Evolutionary conservation across 257 asterid genomes (phyloP), one percentile per base, ranked within the genome.

Genomic region (Ophiorrhiza pumila): DNA sequence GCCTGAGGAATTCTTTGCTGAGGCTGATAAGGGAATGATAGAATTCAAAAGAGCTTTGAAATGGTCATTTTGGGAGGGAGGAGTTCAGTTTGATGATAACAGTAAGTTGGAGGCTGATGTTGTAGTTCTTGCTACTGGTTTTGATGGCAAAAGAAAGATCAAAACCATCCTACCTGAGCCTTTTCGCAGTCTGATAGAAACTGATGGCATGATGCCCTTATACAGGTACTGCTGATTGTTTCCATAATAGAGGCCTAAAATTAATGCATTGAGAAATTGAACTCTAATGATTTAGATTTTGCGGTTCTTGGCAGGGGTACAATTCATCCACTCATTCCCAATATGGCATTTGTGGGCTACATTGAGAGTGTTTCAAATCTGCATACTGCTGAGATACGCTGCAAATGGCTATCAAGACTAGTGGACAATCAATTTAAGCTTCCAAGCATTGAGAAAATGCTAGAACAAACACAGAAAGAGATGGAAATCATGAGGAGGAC

Each of bases 351-450:
- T 43, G 91, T 93, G 46, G 98, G 98, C 0, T 91, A 84, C 72
- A 80, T 93, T 2, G 98, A 93, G 88, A 93, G 97, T 20, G 97
- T 93, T 11, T 88, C 98, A 1, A 93, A 93, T 75, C 87, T 93
- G 7, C 98, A 93, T 47, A 87, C 98, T 9, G 91, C 98, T 0
- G 98, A 93, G 75, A 89, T 93, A 56, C 93, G 97, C 0, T 91
- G 97, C 85, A 91, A 77, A 29, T 93, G 98, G 98, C 78, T 93
- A 22, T 85, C 96, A 1, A 78, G 82, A 45, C 82, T 93, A 41
- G 89, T 75, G 1, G 92, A 88, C 1, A 80, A 82, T 4, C 43
- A 80, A 4, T 93, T 93, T 70, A 85, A 87, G 81, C 92, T 91
- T 53, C 97, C 97, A 13, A 78, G 85, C 8, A 78, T 86, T 22